These are phyloP conservation scores for Pharus latifolius DNA, from an alignment of 176 grass and related monocot genomes.

Conservation along the genomic window DNA sequence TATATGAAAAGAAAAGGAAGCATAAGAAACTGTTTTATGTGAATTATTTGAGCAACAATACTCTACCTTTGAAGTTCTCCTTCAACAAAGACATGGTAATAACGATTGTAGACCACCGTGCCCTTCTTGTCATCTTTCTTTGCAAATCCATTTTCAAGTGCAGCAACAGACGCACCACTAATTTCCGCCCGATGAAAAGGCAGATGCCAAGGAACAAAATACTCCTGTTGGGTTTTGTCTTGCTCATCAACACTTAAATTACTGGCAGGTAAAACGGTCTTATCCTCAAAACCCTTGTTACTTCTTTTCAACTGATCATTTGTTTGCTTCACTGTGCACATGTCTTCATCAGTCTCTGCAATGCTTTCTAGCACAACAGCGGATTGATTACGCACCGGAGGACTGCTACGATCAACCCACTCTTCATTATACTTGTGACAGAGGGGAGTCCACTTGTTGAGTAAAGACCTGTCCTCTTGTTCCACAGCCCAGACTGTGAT, in stretches of 20 bases:
- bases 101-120: constrained; percentile 77
- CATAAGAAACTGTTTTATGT: neutral
- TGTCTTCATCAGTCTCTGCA: constrained; percentile 50
- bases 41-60: constrained; percentile 1
- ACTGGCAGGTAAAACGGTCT: neutral
- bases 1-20: neutral
- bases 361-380: constrained; percentile 56
- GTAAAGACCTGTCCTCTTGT: constrained; percentile 66
- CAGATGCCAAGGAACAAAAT: constrained; percentile 97
- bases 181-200: constrained; percentile 96
- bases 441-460: constrained; percentile 85
- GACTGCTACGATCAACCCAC: constrained; percentile 58
- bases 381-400: constrained; percentile 38
- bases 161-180: constrained; percentile 62
- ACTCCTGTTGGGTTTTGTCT: constrained; percentile 68
- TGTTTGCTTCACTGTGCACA: neutral
- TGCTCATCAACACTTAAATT: constrained; percentile 10
- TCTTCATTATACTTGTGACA: constrained; percentile 90
- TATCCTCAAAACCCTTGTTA: constrained; percentile 15
- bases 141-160: constrained; percentile 74
- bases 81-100: constrained; percentile 95
- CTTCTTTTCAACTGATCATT: constrained; percentile 15
- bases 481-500: constrained; percentile 95
- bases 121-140: constrained; percentile 94
- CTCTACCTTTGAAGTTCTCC: constrained; percentile 91